Evolutionary conservation across 306 rosid species (phyloP).

Genomic region (Prunus campanulata): DNA sequence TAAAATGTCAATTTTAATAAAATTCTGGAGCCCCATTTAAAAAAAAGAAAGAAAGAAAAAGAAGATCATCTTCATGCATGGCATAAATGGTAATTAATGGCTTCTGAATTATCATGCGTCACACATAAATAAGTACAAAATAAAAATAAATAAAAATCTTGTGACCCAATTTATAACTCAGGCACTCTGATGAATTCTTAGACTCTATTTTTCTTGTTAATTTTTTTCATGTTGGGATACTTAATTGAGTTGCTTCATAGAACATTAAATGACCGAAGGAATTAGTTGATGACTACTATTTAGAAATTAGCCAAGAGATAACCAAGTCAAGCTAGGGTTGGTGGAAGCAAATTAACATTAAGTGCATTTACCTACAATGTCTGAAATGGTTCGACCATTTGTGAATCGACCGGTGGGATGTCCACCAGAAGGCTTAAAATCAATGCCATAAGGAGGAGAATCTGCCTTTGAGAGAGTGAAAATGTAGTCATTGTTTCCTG

Average conservation of each 20-base stretch:
- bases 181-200: no score
- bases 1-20: not conserved
- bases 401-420: conserved; percentile 51
- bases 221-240: not conserved
- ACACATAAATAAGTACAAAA: not conserved
- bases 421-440: conserved; percentile 50
- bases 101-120: not conserved
- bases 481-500: conserved; percentile 54
- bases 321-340: not conserved
- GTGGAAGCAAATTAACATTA: not conserved
- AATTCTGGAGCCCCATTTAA: not conserved
- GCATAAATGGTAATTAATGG: not conserved
- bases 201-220: not conserved
- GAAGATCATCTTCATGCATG: no score
- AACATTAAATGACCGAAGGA: not conserved
- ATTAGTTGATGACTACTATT: not conserved
- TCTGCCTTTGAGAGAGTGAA: conserved; percentile 51
- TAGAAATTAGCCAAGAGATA: not conserved
- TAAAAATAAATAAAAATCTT: not conserved
- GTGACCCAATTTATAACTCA: not conserved
- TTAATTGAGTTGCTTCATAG: not conserved
- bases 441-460: conserved; percentile 54
- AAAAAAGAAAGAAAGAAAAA: not conserved
- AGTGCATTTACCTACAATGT: conserved; percentile 37
- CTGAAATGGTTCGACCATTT: conserved; percentile 50